Percentiles rank a stretch among this genome's conserved stretches.
phyloP scores from a whole-genome alignment of 176 grass and related monocot species.

The Oryza meyeriana region DNA sequence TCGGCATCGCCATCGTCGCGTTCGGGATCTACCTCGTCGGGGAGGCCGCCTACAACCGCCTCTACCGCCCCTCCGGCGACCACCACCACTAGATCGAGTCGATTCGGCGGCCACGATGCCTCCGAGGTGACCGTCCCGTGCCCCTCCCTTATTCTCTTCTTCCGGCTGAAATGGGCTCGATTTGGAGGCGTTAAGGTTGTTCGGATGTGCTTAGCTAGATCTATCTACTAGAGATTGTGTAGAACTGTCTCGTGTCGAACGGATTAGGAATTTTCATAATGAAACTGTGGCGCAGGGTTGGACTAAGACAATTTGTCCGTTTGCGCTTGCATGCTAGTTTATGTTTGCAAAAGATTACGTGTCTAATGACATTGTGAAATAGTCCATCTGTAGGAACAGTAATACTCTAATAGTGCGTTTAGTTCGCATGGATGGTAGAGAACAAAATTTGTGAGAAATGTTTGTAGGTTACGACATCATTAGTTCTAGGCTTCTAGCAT shows the following conservation, averaged over 20 bases:
- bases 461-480: neutral
- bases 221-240: neutral
- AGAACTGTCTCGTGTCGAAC: neutral
- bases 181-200: neutral
- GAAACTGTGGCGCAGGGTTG: neutral
- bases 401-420: neutral
- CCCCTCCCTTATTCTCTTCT: neutral
- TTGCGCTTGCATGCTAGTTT: neutral
- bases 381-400: neutral
- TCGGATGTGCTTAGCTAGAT: constrained; percentile 29
- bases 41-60: constrained; percentile 82
- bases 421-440: neutral
- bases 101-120: neutral
- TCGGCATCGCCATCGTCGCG: constrained; percentile 94
- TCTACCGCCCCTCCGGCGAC: constrained; percentile 45
- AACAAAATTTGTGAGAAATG: neutral
- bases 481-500: neutral
- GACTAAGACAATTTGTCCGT: neutral
- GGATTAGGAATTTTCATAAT: neutral
- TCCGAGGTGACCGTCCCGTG: constrained; percentile 1
- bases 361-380: neutral
- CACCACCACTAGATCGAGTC: constrained; percentile 39
- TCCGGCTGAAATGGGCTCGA: neutral
- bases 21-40: constrained; percentile 92
- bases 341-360: constrained; percentile 9